A percentile compares a stretch with the other conserved stretches of the same genome.
Evolutionary conservation across 306 rosid species (phyloP).

Genomic region (Pterocarpus macrocarpus): DNA sequence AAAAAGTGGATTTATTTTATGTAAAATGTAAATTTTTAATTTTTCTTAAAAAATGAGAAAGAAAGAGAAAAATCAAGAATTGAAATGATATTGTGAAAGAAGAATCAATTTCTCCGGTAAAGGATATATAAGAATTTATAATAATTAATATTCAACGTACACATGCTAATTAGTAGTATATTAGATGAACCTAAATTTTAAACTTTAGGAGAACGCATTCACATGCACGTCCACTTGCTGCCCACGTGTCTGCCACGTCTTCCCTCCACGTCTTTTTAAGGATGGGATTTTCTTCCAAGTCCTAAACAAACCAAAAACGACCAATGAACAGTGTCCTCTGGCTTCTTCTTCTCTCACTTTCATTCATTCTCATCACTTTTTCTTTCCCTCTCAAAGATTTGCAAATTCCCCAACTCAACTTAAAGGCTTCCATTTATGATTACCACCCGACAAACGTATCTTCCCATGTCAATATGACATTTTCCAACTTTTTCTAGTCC

Average conservation of each 20-base stretch:
- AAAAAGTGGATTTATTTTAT: too few relatives aligned
- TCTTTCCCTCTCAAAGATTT: constrained; percentile 48
- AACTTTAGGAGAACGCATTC: constrained; percentile 1
- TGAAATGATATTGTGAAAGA: too few relatives aligned
- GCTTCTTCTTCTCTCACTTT: neutral
- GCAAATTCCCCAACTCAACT: too few relatives aligned
- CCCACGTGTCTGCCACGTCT: constrained; percentile 55
- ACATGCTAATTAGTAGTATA: too few relatives aligned
- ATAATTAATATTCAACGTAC: too few relatives aligned
- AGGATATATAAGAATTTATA: too few relatives aligned
- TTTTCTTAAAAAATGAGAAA: too few relatives aligned
- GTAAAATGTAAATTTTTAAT: too few relatives aligned
- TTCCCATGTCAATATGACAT: constrained; percentile 39
- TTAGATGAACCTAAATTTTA: neutral
- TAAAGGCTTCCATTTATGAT: too few relatives aligned
- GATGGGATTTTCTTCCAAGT: neutral
- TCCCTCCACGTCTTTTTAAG: constrained; percentile 33
- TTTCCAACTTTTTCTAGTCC: constrained; percentile 15
- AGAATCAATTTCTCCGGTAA: too few relatives aligned
- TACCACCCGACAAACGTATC: constrained; percentile 23
- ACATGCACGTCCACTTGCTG: constrained; percentile 50
- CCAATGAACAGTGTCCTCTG: neutral
- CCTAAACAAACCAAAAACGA: neutral
- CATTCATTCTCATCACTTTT: neutral
- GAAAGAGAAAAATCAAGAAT: too few relatives aligned